phyloP scores from a whole-genome alignment of 306 rosid species.

The Casuarina equisetifolia region DNA sequence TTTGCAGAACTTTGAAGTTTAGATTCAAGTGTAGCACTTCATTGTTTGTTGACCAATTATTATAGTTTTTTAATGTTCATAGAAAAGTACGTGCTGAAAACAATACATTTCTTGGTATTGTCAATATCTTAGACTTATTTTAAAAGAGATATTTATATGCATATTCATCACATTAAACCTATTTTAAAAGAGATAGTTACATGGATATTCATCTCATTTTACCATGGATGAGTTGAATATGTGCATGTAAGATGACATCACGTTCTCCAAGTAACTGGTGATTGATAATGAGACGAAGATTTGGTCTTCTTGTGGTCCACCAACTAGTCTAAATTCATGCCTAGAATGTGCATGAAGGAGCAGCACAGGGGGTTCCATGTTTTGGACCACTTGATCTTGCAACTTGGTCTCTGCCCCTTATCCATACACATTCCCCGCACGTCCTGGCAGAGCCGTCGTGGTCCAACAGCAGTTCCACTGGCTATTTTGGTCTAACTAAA shows the following conservation, averaged over 20 bases:
- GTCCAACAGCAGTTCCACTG: not conserved
- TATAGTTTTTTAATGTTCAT: too few species aligned
- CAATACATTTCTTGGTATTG: too few species aligned
- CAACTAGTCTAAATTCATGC: slow-evolving; percentile 1
- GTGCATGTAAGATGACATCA: not conserved
- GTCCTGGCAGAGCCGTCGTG: slow-evolving; percentile 20
- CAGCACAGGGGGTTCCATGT: not conserved
- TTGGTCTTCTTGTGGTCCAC: slow-evolving; percentile 12
- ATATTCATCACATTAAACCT: too few species aligned
- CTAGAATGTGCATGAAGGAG: slow-evolving; percentile 3
- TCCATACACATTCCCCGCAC: slow-evolving; percentile 3
- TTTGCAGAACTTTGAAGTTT: too few species aligned
- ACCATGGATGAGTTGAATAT: not conserved
- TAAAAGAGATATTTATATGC: too few species aligned
- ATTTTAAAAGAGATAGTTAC: too few species aligned
- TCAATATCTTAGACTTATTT: too few species aligned
- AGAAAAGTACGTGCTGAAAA: too few species aligned
- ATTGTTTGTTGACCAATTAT: too few species aligned
- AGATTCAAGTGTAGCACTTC: too few species aligned
- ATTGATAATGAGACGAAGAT: not conserved
- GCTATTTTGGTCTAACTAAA: not conserved
- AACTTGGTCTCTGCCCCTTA: not conserved
- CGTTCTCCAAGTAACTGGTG: not conserved
- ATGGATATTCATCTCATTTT: too few species aligned
- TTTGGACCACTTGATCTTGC: slow-evolving; percentile 20